A percentile compares a stretch with the other conserved stretches of the same genome.
These are phyloP conservation scores for Cystobasidium ongulense DNA, from an alignment of 768 basidiomycete genomes.

Conservation along the genomic window DNA sequence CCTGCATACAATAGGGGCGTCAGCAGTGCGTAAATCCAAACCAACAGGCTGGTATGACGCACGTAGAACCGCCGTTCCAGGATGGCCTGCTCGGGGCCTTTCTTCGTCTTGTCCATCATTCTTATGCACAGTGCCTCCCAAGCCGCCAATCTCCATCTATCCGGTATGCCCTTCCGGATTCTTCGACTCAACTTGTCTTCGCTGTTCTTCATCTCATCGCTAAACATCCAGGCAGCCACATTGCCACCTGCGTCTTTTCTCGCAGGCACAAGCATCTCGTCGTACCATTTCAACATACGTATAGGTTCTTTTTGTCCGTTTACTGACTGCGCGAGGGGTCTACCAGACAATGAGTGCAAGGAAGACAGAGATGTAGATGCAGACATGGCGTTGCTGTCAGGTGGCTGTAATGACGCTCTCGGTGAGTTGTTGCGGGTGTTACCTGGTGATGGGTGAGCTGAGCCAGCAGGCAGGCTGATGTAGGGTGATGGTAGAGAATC, in stretches of 20 bases:
- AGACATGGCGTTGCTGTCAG: not conserved
- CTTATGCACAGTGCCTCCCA: slow-evolving; percentile 69
- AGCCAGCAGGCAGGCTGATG: not conserved
- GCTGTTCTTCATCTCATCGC: slow-evolving; percentile 5
- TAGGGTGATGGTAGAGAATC: not conserved
- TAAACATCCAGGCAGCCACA: not conserved
- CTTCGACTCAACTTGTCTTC: slow-evolving; percentile 52
- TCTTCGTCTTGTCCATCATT: not conserved
- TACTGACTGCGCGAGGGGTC: not conserved
- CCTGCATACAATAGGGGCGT: slow-evolving; percentile 43
- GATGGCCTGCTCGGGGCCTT: not conserved
- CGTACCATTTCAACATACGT: slow-evolving; percentile 21
- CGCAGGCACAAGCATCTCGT: slow-evolving; percentile 19
- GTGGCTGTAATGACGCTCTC: not conserved
- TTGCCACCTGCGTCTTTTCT: not conserved
- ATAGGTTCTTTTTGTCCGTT: slow-evolving; percentile 9
- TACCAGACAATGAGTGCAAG: not conserved
- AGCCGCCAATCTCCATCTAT: slow-evolving; percentile 84
- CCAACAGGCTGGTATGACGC: not conserved
- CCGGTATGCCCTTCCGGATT: slow-evolving; percentile 91
- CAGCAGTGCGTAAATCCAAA: not conserved
- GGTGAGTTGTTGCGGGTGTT: not conserved
- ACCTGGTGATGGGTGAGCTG: not conserved
- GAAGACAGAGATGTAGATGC: not conserved
- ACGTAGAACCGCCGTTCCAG: not conserved